Conservation (phyloP, 768 basidiomycete species). For the Suillus luteus region DNA sequence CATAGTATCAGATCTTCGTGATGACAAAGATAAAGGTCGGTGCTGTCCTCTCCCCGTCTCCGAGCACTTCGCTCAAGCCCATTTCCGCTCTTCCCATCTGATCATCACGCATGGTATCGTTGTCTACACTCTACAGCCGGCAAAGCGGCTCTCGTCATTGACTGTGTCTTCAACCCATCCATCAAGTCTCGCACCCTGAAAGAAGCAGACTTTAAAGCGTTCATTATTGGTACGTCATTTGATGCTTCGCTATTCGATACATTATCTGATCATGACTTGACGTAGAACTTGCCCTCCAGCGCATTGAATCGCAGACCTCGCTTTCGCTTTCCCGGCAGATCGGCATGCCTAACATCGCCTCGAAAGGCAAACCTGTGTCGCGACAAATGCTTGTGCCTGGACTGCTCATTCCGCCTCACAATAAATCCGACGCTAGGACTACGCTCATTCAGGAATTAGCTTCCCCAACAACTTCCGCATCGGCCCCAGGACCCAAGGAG, state of each 20-base stretch:
- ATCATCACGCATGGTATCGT: background rate
- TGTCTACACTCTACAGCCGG: slow-evolving; percentile 55
- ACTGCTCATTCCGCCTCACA: slow-evolving; percentile 36
- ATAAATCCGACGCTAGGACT: slow-evolving; percentile 10
- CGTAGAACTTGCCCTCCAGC: slow-evolving; percentile 68
- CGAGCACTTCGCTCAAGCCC: slow-evolving; percentile 4
- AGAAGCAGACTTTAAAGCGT: slow-evolving; percentile 67
- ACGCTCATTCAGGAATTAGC: slow-evolving; percentile 34
- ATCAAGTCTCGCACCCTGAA: slow-evolving; percentile 60
- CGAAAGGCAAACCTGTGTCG: slow-evolving; percentile 67
- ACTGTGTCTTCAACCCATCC: slow-evolving; percentile 63
- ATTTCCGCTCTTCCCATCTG: slow-evolving; percentile 18
- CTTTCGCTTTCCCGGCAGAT: slow-evolving; percentile 69
- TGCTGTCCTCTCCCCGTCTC: slow-evolving; percentile 15
- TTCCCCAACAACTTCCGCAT: slow-evolving; percentile 44
- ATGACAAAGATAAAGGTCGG: slow-evolving; percentile 72
- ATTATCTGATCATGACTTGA: slow-evolving; percentile 18
- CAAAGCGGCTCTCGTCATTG: slow-evolving; percentile 68
- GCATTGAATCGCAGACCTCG: slow-evolving; percentile 60
- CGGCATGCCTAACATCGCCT: slow-evolving; percentile 72
- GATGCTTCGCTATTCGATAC: slow-evolving; percentile 6
- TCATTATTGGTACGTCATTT: slow-evolving; percentile 59
- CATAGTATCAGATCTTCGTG: slow-evolving; percentile 62
- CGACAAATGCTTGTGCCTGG: slow-evolving; percentile 60
- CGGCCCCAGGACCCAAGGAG: slow-evolving; percentile 36